Conservation (phyloP, 192 early-diverging fungal species). For the Gonapodya sp. region DNA sequence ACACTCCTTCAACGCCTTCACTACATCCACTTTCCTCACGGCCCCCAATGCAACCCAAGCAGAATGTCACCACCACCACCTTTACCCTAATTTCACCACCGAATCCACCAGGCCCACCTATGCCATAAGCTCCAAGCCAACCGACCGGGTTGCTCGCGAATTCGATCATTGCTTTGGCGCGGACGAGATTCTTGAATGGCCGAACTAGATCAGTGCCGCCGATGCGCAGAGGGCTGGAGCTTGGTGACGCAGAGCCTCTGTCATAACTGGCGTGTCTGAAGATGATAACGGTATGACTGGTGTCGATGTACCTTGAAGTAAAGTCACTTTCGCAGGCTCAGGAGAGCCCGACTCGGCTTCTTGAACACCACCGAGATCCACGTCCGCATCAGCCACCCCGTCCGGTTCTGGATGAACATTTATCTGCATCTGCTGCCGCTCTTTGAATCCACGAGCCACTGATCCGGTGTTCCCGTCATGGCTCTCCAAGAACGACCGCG, state of each 20-base stretch:
- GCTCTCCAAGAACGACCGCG: too few relatives aligned
- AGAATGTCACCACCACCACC: too few relatives aligned
- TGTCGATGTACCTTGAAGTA: neutral
- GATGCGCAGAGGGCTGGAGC: neutral
- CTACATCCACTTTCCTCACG: neutral
- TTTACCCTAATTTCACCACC: neutral
- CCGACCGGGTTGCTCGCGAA: neutral
- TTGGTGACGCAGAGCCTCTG: neutral
- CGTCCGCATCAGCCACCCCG: too few relatives aligned
- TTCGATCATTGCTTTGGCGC: neutral
- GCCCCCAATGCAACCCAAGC: too few relatives aligned
- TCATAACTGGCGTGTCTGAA: neutral
- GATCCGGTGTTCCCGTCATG: too few relatives aligned
- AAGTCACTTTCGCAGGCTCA: neutral
- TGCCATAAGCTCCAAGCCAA: neutral
- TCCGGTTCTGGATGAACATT: too few relatives aligned
- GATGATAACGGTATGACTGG: neutral
- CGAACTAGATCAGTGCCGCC: neutral
- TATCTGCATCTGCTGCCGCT: too few relatives aligned
- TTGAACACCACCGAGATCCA: neutral
- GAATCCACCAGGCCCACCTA: neutral
- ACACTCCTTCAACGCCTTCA: neutral
- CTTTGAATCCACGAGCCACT: too few relatives aligned
- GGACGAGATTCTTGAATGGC: neutral
- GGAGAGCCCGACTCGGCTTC: neutral